These are phyloP conservation scores for Tetradesmus obliquus DNA, from an alignment of 139 green algal species.

Conservation along the genomic window DNA sequence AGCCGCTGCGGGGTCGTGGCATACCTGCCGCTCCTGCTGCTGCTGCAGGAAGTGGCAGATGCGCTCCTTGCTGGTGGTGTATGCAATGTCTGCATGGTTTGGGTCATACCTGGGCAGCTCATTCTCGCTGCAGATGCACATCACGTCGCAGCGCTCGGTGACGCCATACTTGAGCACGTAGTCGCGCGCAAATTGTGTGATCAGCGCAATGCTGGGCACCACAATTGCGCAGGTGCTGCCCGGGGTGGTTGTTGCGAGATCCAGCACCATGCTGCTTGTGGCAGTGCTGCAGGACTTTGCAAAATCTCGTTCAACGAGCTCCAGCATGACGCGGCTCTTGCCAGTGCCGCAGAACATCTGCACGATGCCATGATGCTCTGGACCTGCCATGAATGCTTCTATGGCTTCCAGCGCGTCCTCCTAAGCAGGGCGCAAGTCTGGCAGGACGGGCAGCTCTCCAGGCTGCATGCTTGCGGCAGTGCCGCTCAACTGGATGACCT, in stretches of 20 bases:
- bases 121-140: neutral
- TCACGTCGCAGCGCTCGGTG: neutral
- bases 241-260: too few relatives aligned
- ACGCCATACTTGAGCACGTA: neutral
- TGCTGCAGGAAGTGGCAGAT: neutral
- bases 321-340: slow-evolving; percentile 3
- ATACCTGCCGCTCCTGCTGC: too few relatives aligned
- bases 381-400: neutral
- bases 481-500: too few relatives aligned
- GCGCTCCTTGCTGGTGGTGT: neutral
- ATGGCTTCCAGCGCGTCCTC: neutral
- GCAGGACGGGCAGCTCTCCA: neutral
- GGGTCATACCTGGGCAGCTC: neutral
- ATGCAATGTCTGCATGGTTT: neutral
- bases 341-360: slow-evolving; percentile 25
- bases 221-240: neutral
- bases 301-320: neutral
- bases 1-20: neutral
- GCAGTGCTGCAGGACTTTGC: too few relatives aligned
- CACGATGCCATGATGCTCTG: slow-evolving; percentile 4
- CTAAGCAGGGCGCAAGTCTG: neutral
- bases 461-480: too few relatives aligned
- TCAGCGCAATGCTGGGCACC: neutral
- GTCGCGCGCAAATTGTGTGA: neutral
- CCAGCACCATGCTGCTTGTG: too few relatives aligned